Base-by-base conservation (phyloP, 208 protist genomes). In the Trypanosoma lewisi region DNA sequence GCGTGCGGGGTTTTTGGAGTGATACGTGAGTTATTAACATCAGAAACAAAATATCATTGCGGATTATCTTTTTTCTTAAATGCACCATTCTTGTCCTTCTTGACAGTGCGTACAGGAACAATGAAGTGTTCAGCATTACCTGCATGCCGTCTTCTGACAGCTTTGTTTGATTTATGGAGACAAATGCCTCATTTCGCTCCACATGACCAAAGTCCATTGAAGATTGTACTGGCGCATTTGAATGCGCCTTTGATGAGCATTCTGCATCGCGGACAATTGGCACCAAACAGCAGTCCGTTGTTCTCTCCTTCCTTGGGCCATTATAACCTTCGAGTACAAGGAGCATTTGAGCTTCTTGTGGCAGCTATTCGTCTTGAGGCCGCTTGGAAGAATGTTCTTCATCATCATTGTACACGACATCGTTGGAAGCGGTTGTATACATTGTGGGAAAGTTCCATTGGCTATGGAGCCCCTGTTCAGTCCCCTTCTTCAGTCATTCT, bases 321-420 rank as follows among this genome's bases (percentile, higher is more conserved):
- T 7, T 90, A 91, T 67, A 88, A 88, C 65, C 58, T 76, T 3
- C 86, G 75, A 39, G 63, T 82, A 28, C 89, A 92, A 67, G 63
- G 73, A 28, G 64, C 87, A 16, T 77, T 83, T 63, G 75, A 67
- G 17, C 54, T 93, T 25, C 66, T 93, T 37, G 70, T 83, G n/a
- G 70, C 64, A 1, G 85, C 85, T 27, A 78, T 91, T 39, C 73
- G 67, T 7, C 30, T 83, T 25, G 83, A 93, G 56, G 70, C 72
- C 31, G 78, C 76, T 55, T 96, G 90, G 90, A 70, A 67, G 0
- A 72, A 73, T 27, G 58, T 71, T 21, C 60, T 23, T 27, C 83
- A 83, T 53, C 17, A 62, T 27, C 49, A 67, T 36, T 68, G 69
- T 31, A 71, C 88, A 23, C 78, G 66, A 33, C 16, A 48, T 7